Conservation (phyloP, 148 eudicot species). For the Vaccinium corymbosum region DNA sequence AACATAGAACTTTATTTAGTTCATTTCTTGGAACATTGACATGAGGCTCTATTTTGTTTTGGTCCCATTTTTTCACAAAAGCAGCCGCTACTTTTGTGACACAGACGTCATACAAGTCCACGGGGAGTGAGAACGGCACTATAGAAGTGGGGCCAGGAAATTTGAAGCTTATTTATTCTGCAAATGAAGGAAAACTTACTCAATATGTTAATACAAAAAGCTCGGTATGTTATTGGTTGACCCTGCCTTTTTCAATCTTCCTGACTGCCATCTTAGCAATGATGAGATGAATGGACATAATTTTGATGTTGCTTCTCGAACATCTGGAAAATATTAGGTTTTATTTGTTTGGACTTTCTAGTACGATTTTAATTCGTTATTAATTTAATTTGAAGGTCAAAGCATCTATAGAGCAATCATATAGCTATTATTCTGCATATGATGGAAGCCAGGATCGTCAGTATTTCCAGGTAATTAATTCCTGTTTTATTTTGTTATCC, state of each 20-base stretch:
- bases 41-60: background rate
- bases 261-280: background rate
- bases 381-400: conserved; percentile 29
- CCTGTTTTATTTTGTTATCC: background rate
- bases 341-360: background rate
- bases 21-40: conserved; percentile 2
- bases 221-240: conserved; percentile 39
- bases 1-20: background rate
- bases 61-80: conserved; percentile 12
- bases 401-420: conserved; percentile 42
- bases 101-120: conserved; percentile 24
- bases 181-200: conserved; percentile 45
- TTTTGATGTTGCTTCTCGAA: background rate
- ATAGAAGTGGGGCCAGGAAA: conserved; percentile 77
- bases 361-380: conserved; percentile 7
- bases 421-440: conserved; percentile 36
- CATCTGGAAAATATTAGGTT: background rate
- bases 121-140: conserved; percentile 28
- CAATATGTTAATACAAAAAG: conserved; percentile 54
- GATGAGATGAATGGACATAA: background rate
- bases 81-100: conserved; percentile 46
- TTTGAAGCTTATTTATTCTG: conserved; percentile 70
- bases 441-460: conserved; percentile 34
- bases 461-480: conserved; percentile 22
- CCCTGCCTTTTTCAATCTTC: background rate